A percentile compares a stretch with the other conserved stretches of the same genome.
phyloP scores from a whole-genome alignment of 768 basidiomycete species.

The Macrocybe gigantea region DNA sequence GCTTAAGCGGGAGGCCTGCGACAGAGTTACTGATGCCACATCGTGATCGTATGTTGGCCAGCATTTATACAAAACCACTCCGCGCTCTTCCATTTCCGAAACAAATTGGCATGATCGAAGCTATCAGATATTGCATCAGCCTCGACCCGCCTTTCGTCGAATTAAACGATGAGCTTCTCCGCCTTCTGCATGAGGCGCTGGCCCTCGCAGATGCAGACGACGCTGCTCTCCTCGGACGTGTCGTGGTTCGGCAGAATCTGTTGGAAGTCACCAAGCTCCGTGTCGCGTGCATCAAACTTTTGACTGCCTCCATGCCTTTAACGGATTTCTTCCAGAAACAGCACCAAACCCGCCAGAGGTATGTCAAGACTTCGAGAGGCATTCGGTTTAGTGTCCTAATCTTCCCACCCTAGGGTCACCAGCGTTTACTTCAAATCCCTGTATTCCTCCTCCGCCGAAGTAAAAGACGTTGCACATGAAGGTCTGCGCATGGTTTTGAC shows the following conservation, averaged over 20 bases:
- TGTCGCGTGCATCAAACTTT: slow-evolving; percentile 87
- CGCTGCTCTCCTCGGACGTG: slow-evolving; percentile 67
- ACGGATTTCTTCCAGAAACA: slow-evolving; percentile 91
- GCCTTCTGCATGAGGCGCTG: slow-evolving; percentile 88
- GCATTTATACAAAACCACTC: slow-evolving; percentile 95
- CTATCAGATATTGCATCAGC: slow-evolving; percentile 88
- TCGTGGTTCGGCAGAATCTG: slow-evolving; percentile 68
- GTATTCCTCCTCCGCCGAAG: slow-evolving; percentile 84
- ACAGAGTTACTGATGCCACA: slow-evolving; percentile 79
- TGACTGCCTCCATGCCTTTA: slow-evolving; percentile 92
- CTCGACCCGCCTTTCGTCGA: slow-evolving; percentile 88
- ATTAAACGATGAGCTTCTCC: slow-evolving; percentile 85
- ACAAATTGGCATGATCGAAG: slow-evolving; percentile 98
- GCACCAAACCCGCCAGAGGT: slow-evolving; percentile 82
- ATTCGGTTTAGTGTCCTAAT: neutral
- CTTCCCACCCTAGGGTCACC: slow-evolving; percentile 59
- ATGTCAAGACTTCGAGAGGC: slow-evolving; percentile 10
- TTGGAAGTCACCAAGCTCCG: slow-evolving; percentile 85
- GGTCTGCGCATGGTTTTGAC: slow-evolving; percentile 84
- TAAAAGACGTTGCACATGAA: slow-evolving; percentile 94
- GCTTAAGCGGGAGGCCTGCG: slow-evolving; percentile 63
- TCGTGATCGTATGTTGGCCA: slow-evolving; percentile 80
- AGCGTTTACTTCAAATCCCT: slow-evolving; percentile 97
- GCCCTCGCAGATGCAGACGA: slow-evolving; percentile 97
- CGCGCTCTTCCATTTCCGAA: slow-evolving; percentile 90